These are phyloP conservation scores for Sclerotinia trifoliorum DNA, from an alignment of 2,329 filamentous ascomycete species.

Conservation along the genomic window DNA sequence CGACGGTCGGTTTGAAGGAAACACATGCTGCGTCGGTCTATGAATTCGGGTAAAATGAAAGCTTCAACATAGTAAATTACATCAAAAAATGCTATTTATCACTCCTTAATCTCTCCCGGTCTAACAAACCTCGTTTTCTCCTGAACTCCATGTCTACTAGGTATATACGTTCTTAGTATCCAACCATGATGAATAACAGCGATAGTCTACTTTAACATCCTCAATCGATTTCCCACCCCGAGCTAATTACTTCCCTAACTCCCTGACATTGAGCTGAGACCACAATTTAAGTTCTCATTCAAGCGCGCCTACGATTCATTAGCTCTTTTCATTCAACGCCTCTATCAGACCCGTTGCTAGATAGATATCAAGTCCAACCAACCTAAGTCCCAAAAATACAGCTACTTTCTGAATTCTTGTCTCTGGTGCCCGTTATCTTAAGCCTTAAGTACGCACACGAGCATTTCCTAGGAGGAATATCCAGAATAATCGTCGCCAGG, in stretches of 20 bases:
- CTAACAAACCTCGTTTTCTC: background rate
- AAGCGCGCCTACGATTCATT: background rate
- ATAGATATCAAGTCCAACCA: background rate
- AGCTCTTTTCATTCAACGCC: background rate
- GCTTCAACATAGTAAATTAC: background rate
- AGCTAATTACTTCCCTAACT: background rate
- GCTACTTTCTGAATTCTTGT: background rate
- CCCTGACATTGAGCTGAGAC: background rate
- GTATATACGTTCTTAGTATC: too few species aligned
- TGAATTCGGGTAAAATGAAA: background rate
- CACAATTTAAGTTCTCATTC: background rate
- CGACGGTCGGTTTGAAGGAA: background rate
- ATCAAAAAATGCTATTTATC: background rate
- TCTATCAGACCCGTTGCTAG: background rate
- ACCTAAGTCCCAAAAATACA: constrained; percentile 6
- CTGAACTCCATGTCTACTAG: background rate
- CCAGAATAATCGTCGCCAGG: background rate
- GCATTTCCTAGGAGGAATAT: constrained; percentile 21
- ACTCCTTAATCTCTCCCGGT: background rate
- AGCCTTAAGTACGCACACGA: background rate
- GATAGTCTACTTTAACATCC: background rate
- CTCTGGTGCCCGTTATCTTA: too few species aligned
- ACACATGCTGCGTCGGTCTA: background rate
- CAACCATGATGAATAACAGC: background rate
- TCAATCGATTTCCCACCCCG: background rate